Evolutionary conservation across 2,329 filamentous ascomycete species (phyloP).

Genomic region (Daldinia eschscholtzii): DNA sequence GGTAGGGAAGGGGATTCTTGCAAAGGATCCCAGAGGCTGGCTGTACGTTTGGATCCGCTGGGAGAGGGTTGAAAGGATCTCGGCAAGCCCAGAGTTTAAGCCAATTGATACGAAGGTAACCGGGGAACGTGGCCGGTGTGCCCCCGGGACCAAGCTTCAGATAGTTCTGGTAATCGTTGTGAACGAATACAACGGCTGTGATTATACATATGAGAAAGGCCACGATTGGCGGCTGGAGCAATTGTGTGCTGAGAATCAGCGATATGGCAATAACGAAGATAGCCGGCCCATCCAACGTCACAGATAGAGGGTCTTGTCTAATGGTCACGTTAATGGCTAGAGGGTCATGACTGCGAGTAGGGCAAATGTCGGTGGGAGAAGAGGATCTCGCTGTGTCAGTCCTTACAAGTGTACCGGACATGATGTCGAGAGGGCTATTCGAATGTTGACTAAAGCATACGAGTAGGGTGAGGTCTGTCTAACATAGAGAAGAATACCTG

Average conservation of each 20-base stretch:
- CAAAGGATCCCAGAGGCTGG: slow-evolving; percentile 71
- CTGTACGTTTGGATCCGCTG: slow-evolving; percentile 62
- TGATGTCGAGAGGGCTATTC: slow-evolving; percentile 37
- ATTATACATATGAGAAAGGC: slow-evolving; percentile 64
- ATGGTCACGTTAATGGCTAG: slow-evolving; percentile 59
- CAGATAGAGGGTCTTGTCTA: slow-evolving; percentile 63
- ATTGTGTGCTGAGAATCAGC: slow-evolving; percentile 66
- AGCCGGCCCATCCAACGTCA: slow-evolving; percentile 65
- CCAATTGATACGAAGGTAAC: slow-evolving; percentile 80
- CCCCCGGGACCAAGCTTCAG: slow-evolving; percentile 83
- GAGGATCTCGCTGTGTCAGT: slow-evolving; percentile 44
- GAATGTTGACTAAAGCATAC: slow-evolving; percentile 21
- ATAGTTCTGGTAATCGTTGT: slow-evolving; percentile 81
- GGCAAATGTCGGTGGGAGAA: slow-evolving; percentile 39
- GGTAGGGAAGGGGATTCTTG: slow-evolving; percentile 66
- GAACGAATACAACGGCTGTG: slow-evolving; percentile 65
- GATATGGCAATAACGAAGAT: slow-evolving; percentile 61
- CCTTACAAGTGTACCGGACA: slow-evolving; percentile 48
- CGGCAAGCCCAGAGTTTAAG: slow-evolving; percentile 78
- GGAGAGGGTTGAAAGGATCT: slow-evolving; percentile 74
- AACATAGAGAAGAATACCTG: slow-evolving; percentile 19
- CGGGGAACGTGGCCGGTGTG: slow-evolving; percentile 78
- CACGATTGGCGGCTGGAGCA: slow-evolving; percentile 62
- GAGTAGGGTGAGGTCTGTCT: slow-evolving; percentile 14
- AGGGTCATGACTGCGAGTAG: slow-evolving; percentile 37